A percentile compares a stretch with the other conserved stretches of the same genome.
phyloP scores from a whole-genome alignment of 495 filamentous ascomycete genomes.

The Aeminium ludgeri region DNA sequence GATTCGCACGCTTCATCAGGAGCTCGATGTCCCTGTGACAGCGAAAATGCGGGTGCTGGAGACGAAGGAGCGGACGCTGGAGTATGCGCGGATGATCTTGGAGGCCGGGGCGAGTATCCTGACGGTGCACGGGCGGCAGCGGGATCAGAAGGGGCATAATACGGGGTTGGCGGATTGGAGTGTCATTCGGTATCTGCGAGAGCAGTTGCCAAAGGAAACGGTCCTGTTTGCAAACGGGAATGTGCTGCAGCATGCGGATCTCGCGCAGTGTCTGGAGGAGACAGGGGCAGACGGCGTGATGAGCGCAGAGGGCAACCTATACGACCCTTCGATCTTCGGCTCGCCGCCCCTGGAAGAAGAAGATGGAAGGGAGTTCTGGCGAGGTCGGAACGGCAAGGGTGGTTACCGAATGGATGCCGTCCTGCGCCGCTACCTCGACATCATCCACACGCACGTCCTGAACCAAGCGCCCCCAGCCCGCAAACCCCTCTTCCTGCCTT shows the following conservation, averaged over 20 bases:
- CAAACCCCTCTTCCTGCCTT: constrained; percentile 56
- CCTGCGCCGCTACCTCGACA: constrained; percentile 74
- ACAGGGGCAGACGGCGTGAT: constrained; percentile 89
- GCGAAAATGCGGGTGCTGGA: constrained; percentile 91
- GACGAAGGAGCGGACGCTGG: constrained; percentile 65
- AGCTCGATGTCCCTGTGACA: constrained; percentile 65
- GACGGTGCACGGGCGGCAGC: constrained; percentile 71
- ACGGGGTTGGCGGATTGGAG: constrained; percentile 90
- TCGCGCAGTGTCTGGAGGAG: constrained; percentile 60
- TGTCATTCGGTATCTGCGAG: constrained; percentile 61
- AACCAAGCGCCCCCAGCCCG: constrained; percentile 42
- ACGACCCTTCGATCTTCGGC: constrained; percentile 76
- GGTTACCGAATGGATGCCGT: constrained; percentile 84
- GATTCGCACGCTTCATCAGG: constrained; percentile 57
- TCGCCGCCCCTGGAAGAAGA: constrained; percentile 42
- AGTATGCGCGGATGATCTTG: constrained; percentile 78
- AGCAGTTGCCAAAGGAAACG: constrained; percentile 67
- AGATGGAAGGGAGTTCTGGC: constrained; percentile 68
- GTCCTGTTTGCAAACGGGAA: constrained; percentile 97
- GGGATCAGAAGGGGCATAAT: constrained; percentile 92
- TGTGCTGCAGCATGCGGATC: constrained; percentile 64
- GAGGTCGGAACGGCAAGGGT: constrained; percentile 59
- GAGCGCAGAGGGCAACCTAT: constrained; percentile 87
- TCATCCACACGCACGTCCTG: constrained; percentile 61
- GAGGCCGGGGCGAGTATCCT: constrained; percentile 81